Percentiles rank a stretch among this genome's conserved stretches.
phyloP scores from a whole-genome alignment of 192 early-diverging fungal species.

The Allomyces javanicus region DNA sequence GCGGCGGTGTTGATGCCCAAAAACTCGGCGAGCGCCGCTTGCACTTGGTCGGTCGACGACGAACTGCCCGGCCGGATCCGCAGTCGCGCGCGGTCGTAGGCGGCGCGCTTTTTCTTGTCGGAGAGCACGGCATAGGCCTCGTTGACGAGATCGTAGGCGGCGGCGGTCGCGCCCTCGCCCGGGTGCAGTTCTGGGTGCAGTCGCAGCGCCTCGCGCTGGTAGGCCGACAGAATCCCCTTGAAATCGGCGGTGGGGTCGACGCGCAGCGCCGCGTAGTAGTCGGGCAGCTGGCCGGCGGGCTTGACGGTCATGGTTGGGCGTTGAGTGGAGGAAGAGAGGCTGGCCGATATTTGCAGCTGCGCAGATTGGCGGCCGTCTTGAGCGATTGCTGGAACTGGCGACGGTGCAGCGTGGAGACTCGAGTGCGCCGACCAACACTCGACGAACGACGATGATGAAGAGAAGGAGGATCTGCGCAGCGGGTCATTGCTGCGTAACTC shows the following conservation, averaged over 20 bases:
- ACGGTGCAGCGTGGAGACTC: too few species aligned
- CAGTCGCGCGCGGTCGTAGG: conserved; percentile 46
- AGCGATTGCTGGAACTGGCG: too few species aligned
- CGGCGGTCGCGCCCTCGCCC: background rate
- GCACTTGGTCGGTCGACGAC: background rate
- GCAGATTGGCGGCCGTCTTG: too few species aligned
- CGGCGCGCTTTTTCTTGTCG: conserved; percentile 67
- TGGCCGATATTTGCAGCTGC: too few species aligned
- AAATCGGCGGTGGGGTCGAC: background rate
- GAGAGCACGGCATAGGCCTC: conserved; percentile 95
- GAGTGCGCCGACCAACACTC: too few species aligned
- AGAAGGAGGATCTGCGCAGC: too few species aligned
- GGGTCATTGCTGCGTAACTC: too few species aligned
- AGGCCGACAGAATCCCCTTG: background rate
- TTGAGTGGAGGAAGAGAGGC: too few species aligned
- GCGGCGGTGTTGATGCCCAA: background rate
- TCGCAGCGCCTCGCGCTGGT: background rate
- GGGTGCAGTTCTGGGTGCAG: background rate
- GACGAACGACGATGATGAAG: too few species aligned
- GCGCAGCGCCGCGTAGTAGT: background rate
- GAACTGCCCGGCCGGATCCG: background rate
- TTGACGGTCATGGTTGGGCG: too few species aligned
- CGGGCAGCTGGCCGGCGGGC: background rate
- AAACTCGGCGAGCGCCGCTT: background rate
- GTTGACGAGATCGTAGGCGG: background rate